Evolutionary conservation across 108 stramenopile species (phyloP), one percentile per base, ranked within the genome.

Genomic region (Cyclotella baltica): DNA sequence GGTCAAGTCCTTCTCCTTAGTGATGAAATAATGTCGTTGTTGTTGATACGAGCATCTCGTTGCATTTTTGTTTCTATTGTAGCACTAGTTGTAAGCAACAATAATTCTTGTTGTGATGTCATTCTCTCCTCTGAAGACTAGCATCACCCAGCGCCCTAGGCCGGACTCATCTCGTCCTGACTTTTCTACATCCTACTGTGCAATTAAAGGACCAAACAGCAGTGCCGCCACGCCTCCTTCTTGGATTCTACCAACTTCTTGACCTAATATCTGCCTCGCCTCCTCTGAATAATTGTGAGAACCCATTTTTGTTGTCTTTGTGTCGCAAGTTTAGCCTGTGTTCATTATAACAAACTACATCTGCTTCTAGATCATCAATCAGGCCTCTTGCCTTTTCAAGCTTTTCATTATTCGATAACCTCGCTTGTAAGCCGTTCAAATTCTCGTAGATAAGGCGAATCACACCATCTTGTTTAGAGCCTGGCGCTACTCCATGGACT

Each of bases 341-440:
- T 35, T 70, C 55, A 51, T 55, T 70, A 13, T 56, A 56, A 8
- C 51, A 31, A 3, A 56, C 69, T 3, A 70, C 25, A 25, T 70
- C 53, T 19, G 53, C 69, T 28, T 53, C 35, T 30, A 70, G 33
- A 23, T 70, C 37, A 22, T 70, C 53, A 35, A 10, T 58, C 2
- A 48, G 2, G 18, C 6, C 4, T 48, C 6, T 48, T 4, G 47
- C 47, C 6, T 48, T 48, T 1, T 48, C 47, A 16, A 48, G 6
- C n/a, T 48, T 48, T 2, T 48, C 47, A 48, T 48, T 48, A 1
- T 6, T n/a, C 2, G 4, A 2, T 1, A 48, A n/a, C 6, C 47
- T 2, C 18, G 47, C 18, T 1, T 6, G 2, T 1, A 48, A 4
- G 19, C 47, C 47, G n/a, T 48, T 48, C 47, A 48, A 48, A 48